Base-by-base conservation (phyloP, 345 rosid species). In the Aegle marmelos region DNA sequence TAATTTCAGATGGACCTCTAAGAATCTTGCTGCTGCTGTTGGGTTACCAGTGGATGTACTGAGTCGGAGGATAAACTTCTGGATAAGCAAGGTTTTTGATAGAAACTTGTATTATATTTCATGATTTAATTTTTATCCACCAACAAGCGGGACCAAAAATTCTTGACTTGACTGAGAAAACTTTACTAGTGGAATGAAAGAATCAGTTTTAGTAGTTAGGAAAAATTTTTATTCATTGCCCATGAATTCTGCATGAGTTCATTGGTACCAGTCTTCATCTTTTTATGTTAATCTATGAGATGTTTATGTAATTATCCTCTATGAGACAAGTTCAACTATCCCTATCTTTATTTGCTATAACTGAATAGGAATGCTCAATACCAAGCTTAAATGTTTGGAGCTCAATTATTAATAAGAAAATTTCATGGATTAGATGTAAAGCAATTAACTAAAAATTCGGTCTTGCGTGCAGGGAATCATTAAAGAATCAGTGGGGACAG, bases 61-160 rank as follows among this genome's bases (percentile, higher is more conserved):
- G 63, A 89, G 83, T 80, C 90, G 97, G 74, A 88, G 92, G 82
- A 91, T 92, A 66, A 88, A 85, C 82, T 94, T 92, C 72, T 96
- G 98, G 98, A 89, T 90, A 81, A 91, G 91, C 92, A 94, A 96
- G 97, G 99, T 94, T 81, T 41, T 25, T 66, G 58, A 62, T 28
- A 50, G 30, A 45, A 60, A 68, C 79, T 36, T 63, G 30, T 50
- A 60, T 14, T 65, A 65, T 39, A 33, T 78, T 39, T 37, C 68
- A 54, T 71, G 53, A 53, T 74, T 70, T 11, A n/a, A 65, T 54
- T 37, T 61, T 27, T 53, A 6, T 19, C 21, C 22, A 53, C 22
- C 0, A 1, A 53, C 57, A 17, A 53, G 5, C 22, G 5, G 21
- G 22, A 53, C 57, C 57, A 53, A 53, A 53, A 17, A 16, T 53